Conservation (phyloP, 352 stramenopile genomes). For the Globisporangium orthogonon region DNA sequence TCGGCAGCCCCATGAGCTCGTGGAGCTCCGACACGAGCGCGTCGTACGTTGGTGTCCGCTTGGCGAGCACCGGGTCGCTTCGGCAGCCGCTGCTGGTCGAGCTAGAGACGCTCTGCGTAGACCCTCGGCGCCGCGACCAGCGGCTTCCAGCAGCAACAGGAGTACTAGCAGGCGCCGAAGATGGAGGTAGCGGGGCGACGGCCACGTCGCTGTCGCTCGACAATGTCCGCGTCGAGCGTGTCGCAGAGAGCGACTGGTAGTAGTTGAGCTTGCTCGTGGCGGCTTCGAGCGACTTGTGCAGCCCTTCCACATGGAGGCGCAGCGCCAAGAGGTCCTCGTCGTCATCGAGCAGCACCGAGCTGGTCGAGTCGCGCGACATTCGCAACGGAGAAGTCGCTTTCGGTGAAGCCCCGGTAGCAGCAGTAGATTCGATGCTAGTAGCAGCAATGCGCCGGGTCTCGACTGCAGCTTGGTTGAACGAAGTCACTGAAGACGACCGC, state of each 20-base stretch:
- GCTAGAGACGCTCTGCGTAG: constrained; percentile 4
- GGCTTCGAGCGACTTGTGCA: constrained; percentile 39
- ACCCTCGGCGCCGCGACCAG: neutral
- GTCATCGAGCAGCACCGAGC: neutral
- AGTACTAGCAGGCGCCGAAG: neutral
- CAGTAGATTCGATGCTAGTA: no score
- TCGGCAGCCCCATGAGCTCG: constrained; percentile 65
- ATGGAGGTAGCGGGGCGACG: neutral
- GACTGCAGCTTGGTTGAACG: constrained; percentile 30
- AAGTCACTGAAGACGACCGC: constrained; percentile 6
- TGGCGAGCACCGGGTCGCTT: constrained; percentile 23
- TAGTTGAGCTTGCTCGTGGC: constrained; percentile 51
- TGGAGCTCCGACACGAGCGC: constrained; percentile 60
- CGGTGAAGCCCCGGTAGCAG: neutral
- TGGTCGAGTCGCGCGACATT: neutral
- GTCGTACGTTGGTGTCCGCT: constrained; percentile 34
- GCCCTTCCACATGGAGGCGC: constrained; percentile 37
- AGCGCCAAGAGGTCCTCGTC: constrained; percentile 35
- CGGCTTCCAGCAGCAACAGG: neutral
- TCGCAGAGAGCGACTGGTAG: constrained; percentile 6
- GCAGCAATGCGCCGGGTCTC: constrained; percentile 24
- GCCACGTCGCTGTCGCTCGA: constrained; percentile 6
- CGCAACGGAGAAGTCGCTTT: constrained; percentile 7
- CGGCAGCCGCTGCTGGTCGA: constrained; percentile 5
- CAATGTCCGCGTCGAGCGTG: neutral